phyloP scores from a whole-genome alignment of 352 stramenopile species.

The Phytophthora sp. region DNA sequence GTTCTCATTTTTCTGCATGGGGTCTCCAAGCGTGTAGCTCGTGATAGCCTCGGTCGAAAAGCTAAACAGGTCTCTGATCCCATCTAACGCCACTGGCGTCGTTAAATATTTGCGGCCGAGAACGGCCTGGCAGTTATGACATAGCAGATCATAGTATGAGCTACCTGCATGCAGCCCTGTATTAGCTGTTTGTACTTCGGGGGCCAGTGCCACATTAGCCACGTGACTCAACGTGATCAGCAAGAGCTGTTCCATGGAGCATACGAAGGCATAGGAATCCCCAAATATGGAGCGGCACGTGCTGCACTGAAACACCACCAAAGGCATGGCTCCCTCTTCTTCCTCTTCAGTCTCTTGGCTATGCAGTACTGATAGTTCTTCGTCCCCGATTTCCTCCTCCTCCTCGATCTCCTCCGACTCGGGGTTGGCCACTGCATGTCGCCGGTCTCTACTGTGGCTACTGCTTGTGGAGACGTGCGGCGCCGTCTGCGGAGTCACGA shows the following conservation, averaged over 20 bases:
- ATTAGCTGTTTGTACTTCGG: slow-evolving; percentile 60
- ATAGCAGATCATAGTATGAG: slow-evolving; percentile 80
- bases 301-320: slow-evolving; percentile 86
- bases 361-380: slow-evolving; percentile 14
- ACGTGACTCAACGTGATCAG: slow-evolving; percentile 79
- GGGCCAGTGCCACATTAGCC: slow-evolving; percentile 59
- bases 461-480: slow-evolving; percentile 6
- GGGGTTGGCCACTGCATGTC: slow-evolving; percentile 24
- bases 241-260: slow-evolving; percentile 73
- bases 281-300: slow-evolving; percentile 85
- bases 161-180: slow-evolving; percentile 61
- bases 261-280: slow-evolving; percentile 84
- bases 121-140: slow-evolving; percentile 81
- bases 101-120: slow-evolving; percentile 81
- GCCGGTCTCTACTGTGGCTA: slow-evolving; percentile 9
- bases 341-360: slow-evolving; percentile 36
- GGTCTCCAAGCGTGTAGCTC: slow-evolving; percentile 82
- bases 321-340: slow-evolving; percentile 58
- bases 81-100: slow-evolving; percentile 65
- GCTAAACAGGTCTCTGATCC: slow-evolving; percentile 71
- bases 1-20: slow-evolving; percentile 33
- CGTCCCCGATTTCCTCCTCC: slow-evolving; percentile 34
- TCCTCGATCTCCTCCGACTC: slow-evolving; percentile 50
- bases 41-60: slow-evolving; percentile 78
- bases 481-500: slow-evolving; percentile 27